Base-by-base conservation (phyloP, 805 yeast species). In the Nakazawaea peltata region DNA sequence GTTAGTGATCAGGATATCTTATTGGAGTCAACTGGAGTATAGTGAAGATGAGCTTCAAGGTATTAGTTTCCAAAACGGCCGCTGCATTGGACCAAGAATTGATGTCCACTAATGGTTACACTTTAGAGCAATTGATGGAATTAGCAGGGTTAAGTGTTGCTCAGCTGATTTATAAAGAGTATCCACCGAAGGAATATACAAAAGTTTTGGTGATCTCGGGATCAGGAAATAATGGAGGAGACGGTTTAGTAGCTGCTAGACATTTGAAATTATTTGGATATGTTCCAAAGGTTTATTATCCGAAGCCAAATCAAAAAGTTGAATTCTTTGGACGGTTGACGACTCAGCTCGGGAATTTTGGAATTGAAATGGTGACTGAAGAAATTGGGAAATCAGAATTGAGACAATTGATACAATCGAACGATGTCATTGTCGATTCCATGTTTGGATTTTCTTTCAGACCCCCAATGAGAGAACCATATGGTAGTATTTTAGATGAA, bases 221-320 rank as follows among this genome's bases (percentile, higher is more conserved):
- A 0, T 97, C 97, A 0, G 98, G 98, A 1, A 92, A 92, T 51
- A 92, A 92, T 51, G 90, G 95, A 2, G 98, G 97, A 2, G 98
- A 92, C 58, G 98, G 97, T 0, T 61, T 92, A 11, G 98, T 92
- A 2, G 94, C 96, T 19, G 95, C 97, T 1, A 68, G 98, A 28
- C 98, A 92, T 53, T 62, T 92, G 43, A 74, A 74, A 44, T 59
- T 87, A 10, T 76, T 92, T 66, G 92, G 92, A 2, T 85, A 77
- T 53, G 59, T 63, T 4, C 95, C 97, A 1, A 60, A 71, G 4
- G 68, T 90, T 0, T 87, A 70, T 54, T 88, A 87, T 50, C 97
- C 97, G 3, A 84, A 78, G 47, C 67, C 64, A 34, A 67, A 74
- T 29, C 67, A 65, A 44, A 73, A 67, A 32, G 63, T 42, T n/a